These are phyloP conservation scores for Amauroascus verrucosus DNA, from an alignment of 2,329 filamentous ascomycete genomes.

Conservation along the genomic window DNA sequence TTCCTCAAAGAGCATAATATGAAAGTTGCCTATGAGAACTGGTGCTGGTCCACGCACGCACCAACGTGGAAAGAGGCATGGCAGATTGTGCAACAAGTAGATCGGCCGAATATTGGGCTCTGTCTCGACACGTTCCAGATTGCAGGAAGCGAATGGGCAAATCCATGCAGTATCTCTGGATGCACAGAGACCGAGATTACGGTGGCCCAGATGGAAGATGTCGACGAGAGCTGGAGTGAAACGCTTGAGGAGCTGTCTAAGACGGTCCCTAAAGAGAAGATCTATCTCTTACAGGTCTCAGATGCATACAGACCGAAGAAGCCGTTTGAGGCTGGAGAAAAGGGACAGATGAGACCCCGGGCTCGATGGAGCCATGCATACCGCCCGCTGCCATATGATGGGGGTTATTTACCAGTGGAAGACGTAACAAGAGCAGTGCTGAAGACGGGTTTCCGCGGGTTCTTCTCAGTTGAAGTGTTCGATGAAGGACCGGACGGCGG, in stretches of 20 bases:
- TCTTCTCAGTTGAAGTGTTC: conserved; percentile 62
- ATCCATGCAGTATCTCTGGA: conserved; percentile 56
- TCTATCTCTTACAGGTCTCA: conserved; percentile 63
- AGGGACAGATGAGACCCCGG: conserved; percentile 48
- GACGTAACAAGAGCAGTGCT: conserved; percentile 57
- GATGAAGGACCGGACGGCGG: conserved; percentile 49
- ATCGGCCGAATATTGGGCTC: conserved; percentile 58
- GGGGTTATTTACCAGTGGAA: conserved; percentile 59
- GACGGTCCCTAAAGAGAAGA: conserved; percentile 57
- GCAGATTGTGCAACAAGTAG: conserved; percentile 53
- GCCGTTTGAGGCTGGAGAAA: conserved; percentile 45
- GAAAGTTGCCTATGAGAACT: conserved; percentile 66
- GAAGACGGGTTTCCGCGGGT: conserved; percentile 55
- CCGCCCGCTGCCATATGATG: conserved; percentile 57
- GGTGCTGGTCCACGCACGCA: conserved; percentile 67
- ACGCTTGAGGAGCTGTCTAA: conserved; percentile 48
- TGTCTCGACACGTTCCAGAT: conserved; percentile 73
- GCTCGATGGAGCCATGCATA: conserved; percentile 63
- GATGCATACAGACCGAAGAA: conserved; percentile 57
- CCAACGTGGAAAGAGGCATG: conserved; percentile 60
- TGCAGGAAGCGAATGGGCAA: conserved; percentile 61
- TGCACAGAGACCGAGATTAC: conserved; percentile 38
- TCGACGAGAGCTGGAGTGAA: conserved; percentile 43
- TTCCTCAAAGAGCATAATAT: conserved; percentile 48
- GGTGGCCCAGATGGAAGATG: conserved; percentile 29